These are phyloP conservation scores for Serendipita indica DNA, from an alignment of 768 basidiomycete genomes.

Conservation along the genomic window DNA sequence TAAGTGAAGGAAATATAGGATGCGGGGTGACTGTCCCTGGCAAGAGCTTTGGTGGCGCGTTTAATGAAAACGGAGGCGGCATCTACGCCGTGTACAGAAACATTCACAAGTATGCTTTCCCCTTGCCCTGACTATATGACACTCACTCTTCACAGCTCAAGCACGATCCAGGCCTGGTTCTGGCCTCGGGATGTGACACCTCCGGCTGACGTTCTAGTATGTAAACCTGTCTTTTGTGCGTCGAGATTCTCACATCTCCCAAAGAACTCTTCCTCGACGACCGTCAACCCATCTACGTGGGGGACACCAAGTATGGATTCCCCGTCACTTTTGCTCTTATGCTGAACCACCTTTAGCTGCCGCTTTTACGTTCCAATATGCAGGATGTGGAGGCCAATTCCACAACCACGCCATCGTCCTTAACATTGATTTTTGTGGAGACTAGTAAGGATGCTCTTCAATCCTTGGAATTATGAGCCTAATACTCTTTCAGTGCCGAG, in stretches of 20 bases:
- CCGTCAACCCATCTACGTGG: neutral
- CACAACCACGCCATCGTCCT: neutral
- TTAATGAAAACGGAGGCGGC: neutral
- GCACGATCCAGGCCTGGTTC: neutral
- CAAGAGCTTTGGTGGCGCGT: neutral
- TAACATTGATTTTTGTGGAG: constrained; percentile 2
- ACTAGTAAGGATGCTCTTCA: neutral
- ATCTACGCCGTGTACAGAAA: neutral
- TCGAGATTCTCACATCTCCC: no score
- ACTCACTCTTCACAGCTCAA: neutral
- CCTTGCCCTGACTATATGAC: neutral
- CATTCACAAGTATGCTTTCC: neutral
- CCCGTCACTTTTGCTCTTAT: neutral
- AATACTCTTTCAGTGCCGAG: neutral
- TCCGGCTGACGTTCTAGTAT: neutral
- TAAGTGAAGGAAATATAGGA: neutral
- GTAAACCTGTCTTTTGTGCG: neutral
- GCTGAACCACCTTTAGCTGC: neutral
- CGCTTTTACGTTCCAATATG: neutral
- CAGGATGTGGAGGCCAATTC: neutral
- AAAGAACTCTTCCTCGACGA: neutral
- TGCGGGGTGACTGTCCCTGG: neutral
- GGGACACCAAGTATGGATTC: neutral
- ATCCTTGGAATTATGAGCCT: neutral
- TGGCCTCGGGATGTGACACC: constrained; percentile 1